Conservation (phyloP, 108 stramenopile genomes). For the Asterionellopsis glacialis region DNA sequence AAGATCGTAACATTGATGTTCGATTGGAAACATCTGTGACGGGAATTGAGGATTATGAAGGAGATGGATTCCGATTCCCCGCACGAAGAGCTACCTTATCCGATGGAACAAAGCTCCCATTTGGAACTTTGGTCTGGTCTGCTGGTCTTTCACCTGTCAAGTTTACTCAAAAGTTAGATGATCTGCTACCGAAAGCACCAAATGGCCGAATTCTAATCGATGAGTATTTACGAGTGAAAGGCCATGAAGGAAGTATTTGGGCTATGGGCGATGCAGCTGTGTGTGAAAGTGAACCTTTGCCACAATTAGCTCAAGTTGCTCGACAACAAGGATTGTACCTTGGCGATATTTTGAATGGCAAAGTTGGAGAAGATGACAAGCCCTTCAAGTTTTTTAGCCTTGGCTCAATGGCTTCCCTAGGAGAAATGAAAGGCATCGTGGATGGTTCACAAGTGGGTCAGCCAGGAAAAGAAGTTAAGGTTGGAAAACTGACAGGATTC, state of each 20-base stretch:
- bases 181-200: constrained; percentile 8
- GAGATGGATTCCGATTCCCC: constrained; percentile 35
- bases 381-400: constrained; percentile 69
- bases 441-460: constrained; percentile 36
- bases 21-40: constrained; percentile 69
- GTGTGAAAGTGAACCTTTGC: constrained; percentile 45
- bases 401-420: constrained; percentile 80
- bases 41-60: constrained; percentile 39
- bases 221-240: constrained; percentile 81
- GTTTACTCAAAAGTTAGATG: constrained; percentile 14
- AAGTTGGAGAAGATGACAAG: constrained; percentile 41
- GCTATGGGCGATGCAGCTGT: constrained; percentile 93
- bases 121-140: constrained; percentile 92
- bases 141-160: constrained; percentile 72
- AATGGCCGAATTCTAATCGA: constrained; percentile 79
- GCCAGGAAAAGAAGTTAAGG: constrained; percentile 18
- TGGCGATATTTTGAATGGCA: constrained; percentile 48
- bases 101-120: constrained; percentile 72
- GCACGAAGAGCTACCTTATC: constrained; percentile 61
- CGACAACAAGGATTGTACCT: constrained; percentile 85
- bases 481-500: constrained; percentile 42
- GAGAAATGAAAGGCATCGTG: constrained; percentile 62
- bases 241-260: constrained; percentile 79
- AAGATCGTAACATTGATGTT: constrained; percentile 70
- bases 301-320: constrained; percentile 89